Conservation (phyloP, 139 green algal genomes). For the Pleodorina starrii region DNA sequence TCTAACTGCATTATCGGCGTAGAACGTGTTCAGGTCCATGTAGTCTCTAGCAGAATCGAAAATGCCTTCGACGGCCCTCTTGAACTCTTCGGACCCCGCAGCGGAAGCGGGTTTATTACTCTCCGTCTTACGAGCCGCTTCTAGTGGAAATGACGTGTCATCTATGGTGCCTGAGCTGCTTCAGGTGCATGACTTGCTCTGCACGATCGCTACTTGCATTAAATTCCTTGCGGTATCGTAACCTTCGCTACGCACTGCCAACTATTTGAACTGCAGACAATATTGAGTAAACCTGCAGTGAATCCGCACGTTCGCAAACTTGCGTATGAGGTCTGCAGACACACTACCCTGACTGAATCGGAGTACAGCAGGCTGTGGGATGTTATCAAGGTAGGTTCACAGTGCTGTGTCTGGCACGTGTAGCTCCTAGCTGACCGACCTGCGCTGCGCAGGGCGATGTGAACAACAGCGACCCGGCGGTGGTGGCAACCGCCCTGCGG, state of each 20-base stretch:
- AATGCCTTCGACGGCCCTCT: neutral
- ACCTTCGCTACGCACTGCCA: neutral
- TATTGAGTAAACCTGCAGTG: neutral
- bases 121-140: neutral
- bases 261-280: neutral
- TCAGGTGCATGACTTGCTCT: neutral
- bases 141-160: slow-evolving; percentile 31
- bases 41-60: neutral
- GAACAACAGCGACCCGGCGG: slow-evolving; percentile 2
- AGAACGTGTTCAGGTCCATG: no score
- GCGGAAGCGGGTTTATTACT: neutral
- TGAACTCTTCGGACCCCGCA: neutral
- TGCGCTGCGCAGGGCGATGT: slow-evolving; percentile 7
- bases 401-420: neutral
- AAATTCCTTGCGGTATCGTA: neutral
- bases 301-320: slow-evolving; percentile 28
- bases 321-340: slow-evolving; percentile 38
- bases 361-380: slow-evolving; percentile 12
- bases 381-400: neutral
- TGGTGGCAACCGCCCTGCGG: slow-evolving; percentile 18
- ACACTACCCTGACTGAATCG: neutral
- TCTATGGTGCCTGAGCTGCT: slow-evolving; percentile 19
- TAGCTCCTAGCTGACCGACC: neutral
- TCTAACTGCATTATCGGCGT: no score
- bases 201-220: neutral